Conservation (phyloP, 805 yeast genomes). For the Yamadazyma phyllophila region DNA sequence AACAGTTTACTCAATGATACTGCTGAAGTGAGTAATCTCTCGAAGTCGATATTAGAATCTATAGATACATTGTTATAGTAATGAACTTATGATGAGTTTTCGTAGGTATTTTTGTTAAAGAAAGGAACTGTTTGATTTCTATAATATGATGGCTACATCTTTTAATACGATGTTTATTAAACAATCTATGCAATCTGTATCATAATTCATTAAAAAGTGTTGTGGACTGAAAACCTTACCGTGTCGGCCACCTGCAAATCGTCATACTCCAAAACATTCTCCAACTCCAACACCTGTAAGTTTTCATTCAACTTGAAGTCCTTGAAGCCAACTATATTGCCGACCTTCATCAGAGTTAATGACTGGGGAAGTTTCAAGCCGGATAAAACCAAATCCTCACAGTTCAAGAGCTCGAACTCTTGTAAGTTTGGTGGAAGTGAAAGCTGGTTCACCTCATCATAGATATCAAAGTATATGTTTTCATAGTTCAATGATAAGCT, state of each 20-base stretch:
- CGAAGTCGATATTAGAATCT: conserved; percentile 2
- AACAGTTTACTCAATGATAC: conserved; percentile 4
- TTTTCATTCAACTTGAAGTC: conserved; percentile 2
- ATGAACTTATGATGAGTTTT: neutral
- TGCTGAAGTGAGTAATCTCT: conserved; percentile 2
- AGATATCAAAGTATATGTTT: conserved; percentile 6
- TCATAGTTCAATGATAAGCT: conserved; percentile 1
- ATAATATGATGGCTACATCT: too few species aligned
- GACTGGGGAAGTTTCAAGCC: conserved; percentile 4
- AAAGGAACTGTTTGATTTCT: too few species aligned
- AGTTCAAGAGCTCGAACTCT: conserved; percentile 3
- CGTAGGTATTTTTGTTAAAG: too few species aligned
- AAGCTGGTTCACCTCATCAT: conserved; percentile 7
- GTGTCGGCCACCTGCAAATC: neutral
- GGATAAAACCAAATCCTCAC: conserved; percentile 8
- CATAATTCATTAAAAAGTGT: conserved; percentile 2
- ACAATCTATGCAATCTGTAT: neutral
- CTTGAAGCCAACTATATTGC: conserved; percentile 3
- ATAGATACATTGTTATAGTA: neutral
- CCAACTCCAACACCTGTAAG: conserved; percentile 1
- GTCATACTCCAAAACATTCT: conserved; percentile 6
- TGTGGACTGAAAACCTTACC: neutral
- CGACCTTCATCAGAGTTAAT: neutral
- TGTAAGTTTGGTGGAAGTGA: conserved; percentile 5
- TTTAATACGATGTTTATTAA: neutral